Base-by-base conservation (phyloP, 148 eudicot species). In the Fagopyrum homotropicum region DNA sequence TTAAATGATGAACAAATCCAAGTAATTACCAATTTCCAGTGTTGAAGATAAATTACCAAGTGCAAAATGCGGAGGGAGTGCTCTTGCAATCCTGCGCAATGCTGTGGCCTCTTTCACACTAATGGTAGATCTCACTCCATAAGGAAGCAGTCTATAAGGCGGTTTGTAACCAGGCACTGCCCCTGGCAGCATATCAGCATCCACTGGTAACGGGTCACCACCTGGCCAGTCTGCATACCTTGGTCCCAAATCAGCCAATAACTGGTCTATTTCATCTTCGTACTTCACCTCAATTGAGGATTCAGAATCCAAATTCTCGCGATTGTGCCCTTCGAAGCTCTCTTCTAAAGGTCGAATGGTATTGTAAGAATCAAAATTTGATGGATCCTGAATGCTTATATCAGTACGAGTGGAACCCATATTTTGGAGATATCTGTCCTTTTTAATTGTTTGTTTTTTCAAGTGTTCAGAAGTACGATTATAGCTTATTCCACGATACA, bases 1-100 rank as follows among this genome's bases (percentile, higher is more conserved):
- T 66, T 17, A 66, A 43, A 66, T 66, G 7, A 40, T 66, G 71
- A 66, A 66, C n/a, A 29, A 63, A 63, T 30, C 71, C 46, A 66
- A 35, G 46, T 66, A 66, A 12, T 15, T 40, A 66, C 47, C 5
- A 43, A 66, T 66, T 66, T 8, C 9, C 45, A 63, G 14, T 66
- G 40, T 66, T 7, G 15, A 73, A 73, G 22, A 49, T 75, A 51
- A 78, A 73, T 87, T 87, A 91, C 98, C 98, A 78, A 94, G 77
- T 73, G 98, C 97, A 83, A 94, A 94, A 87, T 94, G 98, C 52
- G 98, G 98, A 78, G 98, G 97, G 45, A 94, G 83, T 76, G 84
- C 84, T 83, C 97, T 87, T 35, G 98, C 97, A 83, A 94, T 87
- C 86, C 97, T 90, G 77, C 90, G 82, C 72, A 94, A 80, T 57